Evolutionary conservation across 1,284 basidiomycete genomes (phyloP), one percentile per base, ranked within the genome.

Genomic region (Coniophora puteana): DNA sequence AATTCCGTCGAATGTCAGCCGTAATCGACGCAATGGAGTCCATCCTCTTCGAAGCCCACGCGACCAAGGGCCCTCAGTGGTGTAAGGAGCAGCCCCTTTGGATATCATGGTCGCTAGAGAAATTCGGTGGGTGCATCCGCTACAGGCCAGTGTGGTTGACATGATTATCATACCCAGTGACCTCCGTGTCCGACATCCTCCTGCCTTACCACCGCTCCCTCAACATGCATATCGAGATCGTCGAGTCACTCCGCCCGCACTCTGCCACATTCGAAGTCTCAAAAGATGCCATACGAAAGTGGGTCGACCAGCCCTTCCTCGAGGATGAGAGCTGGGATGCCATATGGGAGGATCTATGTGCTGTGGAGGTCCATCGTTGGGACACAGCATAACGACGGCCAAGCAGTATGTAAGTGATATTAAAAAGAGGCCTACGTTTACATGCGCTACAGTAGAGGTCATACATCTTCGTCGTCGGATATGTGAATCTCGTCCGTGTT

Each of bases 401-500:
- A 37, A 30, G 37, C 28, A 43, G 29, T 29, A 38, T 39, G 23
- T 29, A 29, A 35, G 47, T 11, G 39, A 28, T 38, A 40, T 22
- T 25, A 44, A 24, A 43, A 44, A 28, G 20, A 48, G 44, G 33
- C 30, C 46, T 31, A 46, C 34, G 45, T 31, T 38, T 26, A 41
- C 46, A 44, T 49, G 48, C 45, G 44, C 30, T 36, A 35, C 30
- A 25, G 24, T n/a, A 28, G 44, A 40, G 17, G 42, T 53, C 62
- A 72, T 50, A 67, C 44, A 57, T 85, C 80, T 51, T 89, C 85
- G 42, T 89, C 86, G 57, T 89, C 86, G 39, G 83, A 85, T 54
- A 90, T 90, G 51, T 86, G 87, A 47, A 90, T 90, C 64, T 90
- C 87, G 44, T 90, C 87, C 31, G 65, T 76, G 57, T 90, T 90